Percentiles rank a stretch among this genome's conserved stretches.
phyloP scores from a whole-genome alignment of 805 yeast species.

The Zygotorulaspora sp. region DNA sequence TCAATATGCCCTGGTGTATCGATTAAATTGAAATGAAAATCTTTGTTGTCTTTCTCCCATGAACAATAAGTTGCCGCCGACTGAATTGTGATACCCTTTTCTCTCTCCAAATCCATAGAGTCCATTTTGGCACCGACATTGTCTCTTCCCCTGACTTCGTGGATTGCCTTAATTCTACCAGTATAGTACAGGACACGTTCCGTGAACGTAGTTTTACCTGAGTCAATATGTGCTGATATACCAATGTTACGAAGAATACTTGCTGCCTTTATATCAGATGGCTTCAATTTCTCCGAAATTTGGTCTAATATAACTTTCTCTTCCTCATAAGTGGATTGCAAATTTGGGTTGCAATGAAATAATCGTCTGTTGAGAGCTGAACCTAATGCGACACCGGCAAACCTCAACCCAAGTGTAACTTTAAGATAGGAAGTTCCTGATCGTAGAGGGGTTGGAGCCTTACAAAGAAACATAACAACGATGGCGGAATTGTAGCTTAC shows the following conservation, averaged over 20 bases:
- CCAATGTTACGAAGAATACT: conserved; percentile 84
- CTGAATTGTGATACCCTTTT: conserved; percentile 97
- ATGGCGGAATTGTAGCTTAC: no score
- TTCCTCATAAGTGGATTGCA: conserved; percentile 54
- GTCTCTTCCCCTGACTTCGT: conserved; percentile 94
- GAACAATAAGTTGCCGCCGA: conserved; percentile 98
- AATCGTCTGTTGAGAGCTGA: conserved; percentile 1
- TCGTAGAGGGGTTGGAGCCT: not conserved
- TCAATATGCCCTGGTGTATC: conserved; percentile 99
- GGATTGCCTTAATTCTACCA: conserved; percentile 94
- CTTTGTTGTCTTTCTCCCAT: conserved; percentile 71
- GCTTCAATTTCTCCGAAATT: conserved; percentile 45
- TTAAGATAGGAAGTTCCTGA: not conserved
- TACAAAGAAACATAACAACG: conserved; percentile 4
- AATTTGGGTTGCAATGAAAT: conserved; percentile 14
- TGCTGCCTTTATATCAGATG: conserved; percentile 49
- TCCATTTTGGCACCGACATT: conserved; percentile 99
- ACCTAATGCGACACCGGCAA: not conserved
- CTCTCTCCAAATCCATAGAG: conserved; percentile 97
- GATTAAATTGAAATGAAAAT: conserved; percentile 86
- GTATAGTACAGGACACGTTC: conserved; percentile 95
- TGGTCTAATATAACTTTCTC: conserved; percentile 66
- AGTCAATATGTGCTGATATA: conserved; percentile 95
- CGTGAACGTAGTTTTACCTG: conserved; percentile 97
- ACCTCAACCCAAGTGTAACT: not conserved